phyloP scores from a whole-genome alignment of 331 rosid species.

The Malus hybrid region DNA sequence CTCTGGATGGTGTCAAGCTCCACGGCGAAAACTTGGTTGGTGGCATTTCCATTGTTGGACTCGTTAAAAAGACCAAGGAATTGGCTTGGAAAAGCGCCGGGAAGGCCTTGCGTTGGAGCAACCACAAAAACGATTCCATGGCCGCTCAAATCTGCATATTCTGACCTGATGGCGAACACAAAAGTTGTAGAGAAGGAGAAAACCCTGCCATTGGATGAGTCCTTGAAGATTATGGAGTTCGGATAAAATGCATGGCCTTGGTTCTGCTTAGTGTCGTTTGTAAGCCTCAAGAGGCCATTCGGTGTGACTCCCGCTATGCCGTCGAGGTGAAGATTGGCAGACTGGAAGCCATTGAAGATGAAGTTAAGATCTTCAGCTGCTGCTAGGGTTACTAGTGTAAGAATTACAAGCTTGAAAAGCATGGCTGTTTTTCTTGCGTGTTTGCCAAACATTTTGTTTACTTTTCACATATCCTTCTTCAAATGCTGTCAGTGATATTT shows the following conservation, averaged over 20 bases:
- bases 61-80: too few species aligned
- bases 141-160: too few species aligned
- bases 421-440: neutral
- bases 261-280: neutral
- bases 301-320: neutral
- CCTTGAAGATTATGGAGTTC: neutral
- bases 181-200: too few species aligned
- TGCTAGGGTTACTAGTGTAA: neutral
- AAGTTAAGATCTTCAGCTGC: constrained; percentile 20
- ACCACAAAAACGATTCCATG: too few species aligned
- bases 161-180: too few species aligned
- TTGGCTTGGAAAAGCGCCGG: too few species aligned
- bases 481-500: too few species aligned
- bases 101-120: too few species aligned
- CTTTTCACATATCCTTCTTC: neutral
- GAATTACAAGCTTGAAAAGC: constrained; percentile 3
- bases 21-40: too few species aligned
- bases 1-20: too few species aligned
- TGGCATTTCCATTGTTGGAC: too few species aligned
- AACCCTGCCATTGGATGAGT: too few species aligned
- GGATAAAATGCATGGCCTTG: neutral
- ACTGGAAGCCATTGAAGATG: constrained; percentile 24
- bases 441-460: neutral
- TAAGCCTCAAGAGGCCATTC: constrained; percentile 1
- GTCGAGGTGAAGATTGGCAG: neutral